These are phyloP conservation scores for Herpetomonas muscarum DNA, from an alignment of 208 protist species.

Conservation along the genomic window DNA sequence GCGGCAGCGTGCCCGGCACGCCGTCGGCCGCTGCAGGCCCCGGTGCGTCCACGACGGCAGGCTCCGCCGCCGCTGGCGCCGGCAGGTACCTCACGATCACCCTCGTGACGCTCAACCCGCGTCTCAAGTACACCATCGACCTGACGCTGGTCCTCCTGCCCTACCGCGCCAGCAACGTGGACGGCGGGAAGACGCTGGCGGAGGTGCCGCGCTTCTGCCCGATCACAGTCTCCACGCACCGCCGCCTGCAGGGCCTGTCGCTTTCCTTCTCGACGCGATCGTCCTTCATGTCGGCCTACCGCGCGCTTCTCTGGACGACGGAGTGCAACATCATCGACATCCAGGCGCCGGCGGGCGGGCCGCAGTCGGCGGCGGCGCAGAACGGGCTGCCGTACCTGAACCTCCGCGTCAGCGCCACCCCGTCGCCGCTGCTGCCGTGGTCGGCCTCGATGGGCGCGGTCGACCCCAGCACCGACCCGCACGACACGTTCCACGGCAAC, in stretches of 20 bases:
- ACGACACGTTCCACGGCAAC: conserved; percentile 42
- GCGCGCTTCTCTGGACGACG: conserved; percentile 75
- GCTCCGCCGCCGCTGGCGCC: conserved; percentile 2
- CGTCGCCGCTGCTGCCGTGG: conserved; percentile 57
- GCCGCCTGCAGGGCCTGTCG: conserved; percentile 55
- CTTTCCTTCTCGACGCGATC: conserved; percentile 68
- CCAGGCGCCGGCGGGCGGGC: conserved; percentile 12
- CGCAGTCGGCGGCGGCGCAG: conserved; percentile 3
- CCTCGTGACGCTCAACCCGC: conserved; percentile 54
- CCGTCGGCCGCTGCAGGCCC: background rate
- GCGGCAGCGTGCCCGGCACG: background rate
- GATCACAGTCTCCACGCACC: conserved; percentile 30
- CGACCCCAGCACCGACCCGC: conserved; percentile 4
- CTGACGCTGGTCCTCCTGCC: conserved; percentile 71
- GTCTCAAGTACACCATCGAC: conserved; percentile 62
- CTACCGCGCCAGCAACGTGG: conserved; percentile 26
- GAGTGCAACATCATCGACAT: conserved; percentile 73
- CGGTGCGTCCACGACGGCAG: background rate
- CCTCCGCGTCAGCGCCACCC: conserved; percentile 52
- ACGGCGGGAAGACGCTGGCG: conserved; percentile 40
- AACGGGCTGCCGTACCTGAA: conserved; percentile 23
- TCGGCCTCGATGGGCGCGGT: conserved; percentile 27
- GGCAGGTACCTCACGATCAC: conserved; percentile 57
- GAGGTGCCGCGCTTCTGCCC: conserved; percentile 68
- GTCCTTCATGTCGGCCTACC: conserved; percentile 79